Conservation (phyloP, 2,329 filamentous ascomycete genomes). For the Pseudocercospora ulei region DNA sequence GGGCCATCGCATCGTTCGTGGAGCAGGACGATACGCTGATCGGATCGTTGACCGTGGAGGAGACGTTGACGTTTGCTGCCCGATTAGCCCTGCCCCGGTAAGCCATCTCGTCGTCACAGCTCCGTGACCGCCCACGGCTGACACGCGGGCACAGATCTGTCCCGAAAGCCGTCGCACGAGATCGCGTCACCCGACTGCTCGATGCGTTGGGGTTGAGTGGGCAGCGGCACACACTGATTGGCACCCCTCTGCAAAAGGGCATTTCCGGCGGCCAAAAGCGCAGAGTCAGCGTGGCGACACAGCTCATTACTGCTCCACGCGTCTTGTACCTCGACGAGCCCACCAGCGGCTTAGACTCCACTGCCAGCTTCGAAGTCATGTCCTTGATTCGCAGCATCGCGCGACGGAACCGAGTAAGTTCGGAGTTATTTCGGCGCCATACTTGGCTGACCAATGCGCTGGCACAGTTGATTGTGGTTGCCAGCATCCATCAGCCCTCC, state of each 20-base stretch:
- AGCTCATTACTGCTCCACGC: slow-evolving; percentile 66
- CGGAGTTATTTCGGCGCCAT: not conserved
- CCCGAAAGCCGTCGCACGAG: slow-evolving; percentile 47
- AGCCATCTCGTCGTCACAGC: slow-evolving; percentile 41
- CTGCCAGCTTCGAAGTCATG: slow-evolving; percentile 63
- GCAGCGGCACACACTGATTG: slow-evolving; percentile 60
- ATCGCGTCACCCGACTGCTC: slow-evolving; percentile 55
- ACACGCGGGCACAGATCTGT: slow-evolving; percentile 44
- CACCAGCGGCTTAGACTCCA: slow-evolving; percentile 70
- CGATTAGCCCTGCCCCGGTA: slow-evolving; percentile 46
- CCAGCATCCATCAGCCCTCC: slow-evolving; percentile 74
- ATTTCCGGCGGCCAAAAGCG: slow-evolving; percentile 76
- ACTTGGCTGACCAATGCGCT: not conserved
- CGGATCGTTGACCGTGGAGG: slow-evolving; percentile 64
- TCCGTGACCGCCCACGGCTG: slow-evolving; percentile 3
- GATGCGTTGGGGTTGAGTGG: slow-evolving; percentile 59
- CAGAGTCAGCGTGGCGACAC: slow-evolving; percentile 64
- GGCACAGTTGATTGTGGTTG: slow-evolving; percentile 58
- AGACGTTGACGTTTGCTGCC: slow-evolving; percentile 67
- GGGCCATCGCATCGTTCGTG: slow-evolving; percentile 60
- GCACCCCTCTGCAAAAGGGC: slow-evolving; percentile 69
- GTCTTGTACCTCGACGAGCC: slow-evolving; percentile 74
- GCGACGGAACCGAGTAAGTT: slow-evolving; percentile 50
- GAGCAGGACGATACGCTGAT: slow-evolving; percentile 79
- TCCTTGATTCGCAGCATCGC: slow-evolving; percentile 57